These are phyloP conservation scores for Pythium sukuiense DNA, from an alignment of 352 stramenopile species.

Conservation along the genomic window DNA sequence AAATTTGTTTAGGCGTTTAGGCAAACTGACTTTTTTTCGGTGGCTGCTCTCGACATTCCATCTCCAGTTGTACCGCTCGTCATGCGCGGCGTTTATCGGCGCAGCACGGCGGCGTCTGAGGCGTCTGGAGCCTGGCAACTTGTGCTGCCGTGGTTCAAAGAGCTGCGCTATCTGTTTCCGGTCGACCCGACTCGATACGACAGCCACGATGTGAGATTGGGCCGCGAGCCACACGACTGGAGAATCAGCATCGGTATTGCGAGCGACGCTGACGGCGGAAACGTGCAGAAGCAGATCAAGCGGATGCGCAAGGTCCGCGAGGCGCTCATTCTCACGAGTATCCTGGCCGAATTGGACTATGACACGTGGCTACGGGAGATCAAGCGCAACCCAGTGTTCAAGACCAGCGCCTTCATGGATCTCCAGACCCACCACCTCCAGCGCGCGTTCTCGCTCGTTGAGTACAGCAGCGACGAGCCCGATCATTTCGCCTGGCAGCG, in stretches of 20 bases:
- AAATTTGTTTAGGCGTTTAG: too few relatives aligned
- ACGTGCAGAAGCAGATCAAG: background rate
- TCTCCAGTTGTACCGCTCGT: too few relatives aligned
- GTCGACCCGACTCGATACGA: background rate
- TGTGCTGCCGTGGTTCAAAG: background rate
- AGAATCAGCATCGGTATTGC: background rate
- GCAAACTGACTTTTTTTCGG: too few relatives aligned
- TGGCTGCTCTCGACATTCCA: too few relatives aligned
- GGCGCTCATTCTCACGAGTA: background rate
- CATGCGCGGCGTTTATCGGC: background rate
- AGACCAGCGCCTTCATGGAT: background rate
- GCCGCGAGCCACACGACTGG: background rate
- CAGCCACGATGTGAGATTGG: background rate
- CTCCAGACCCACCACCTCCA: background rate
- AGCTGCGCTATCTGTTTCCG: background rate
- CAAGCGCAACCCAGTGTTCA: background rate
- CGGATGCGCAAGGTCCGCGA: background rate
- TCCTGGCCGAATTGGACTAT: background rate
- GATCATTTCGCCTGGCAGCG: background rate
- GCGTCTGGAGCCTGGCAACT: background rate
- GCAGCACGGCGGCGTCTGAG: background rate
- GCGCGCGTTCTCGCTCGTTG: background rate
- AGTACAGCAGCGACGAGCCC: background rate
- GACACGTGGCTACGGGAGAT: background rate
- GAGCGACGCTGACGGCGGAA: background rate